Evolutionary conservation across 2,329 filamentous ascomycete genomes (phyloP), one percentile per base, ranked within the genome.

Genomic region (Aspergillus puulaauensis): DNA sequence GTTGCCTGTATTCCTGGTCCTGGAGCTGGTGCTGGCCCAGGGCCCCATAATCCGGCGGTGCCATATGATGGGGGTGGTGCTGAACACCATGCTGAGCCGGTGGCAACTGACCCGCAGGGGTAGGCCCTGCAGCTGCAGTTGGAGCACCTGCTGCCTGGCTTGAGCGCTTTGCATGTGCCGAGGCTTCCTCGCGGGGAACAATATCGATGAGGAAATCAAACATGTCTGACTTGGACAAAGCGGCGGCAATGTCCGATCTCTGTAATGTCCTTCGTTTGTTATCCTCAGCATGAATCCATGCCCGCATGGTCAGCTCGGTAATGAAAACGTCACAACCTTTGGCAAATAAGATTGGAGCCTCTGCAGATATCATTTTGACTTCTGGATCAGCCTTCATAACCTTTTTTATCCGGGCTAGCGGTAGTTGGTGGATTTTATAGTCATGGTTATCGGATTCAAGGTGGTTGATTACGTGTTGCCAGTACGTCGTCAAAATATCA

Each of bases 251-350:
- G 71, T 99, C 95, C 57, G 91, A 96, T 51, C 95, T 87, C 77
- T 99, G 95, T 41, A 99, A 81, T 1, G 95, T 99, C 44, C 95
- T 88, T 31, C 95, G 86, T 82, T 99, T 99, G 80, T 99, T 99
- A 77, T 99, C 95, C 73, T 99, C 95, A 15, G 95, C 95, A 69
- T 99, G 95, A 63, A 99, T 99, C 95, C 95, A 99, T 47, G 95
- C 95, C 63, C 95, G 91, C 95, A 99, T 99, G 7, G 95, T 99
- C 60, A 99, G 82, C 77, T 99, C 95, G 1, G 93, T 97, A 71
- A 99, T 99, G 79, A 99, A 99, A 71, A 98, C 97, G 72, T 99
- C 95, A 76, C 95, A 98, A 39, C 93, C 95, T 77, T 99, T 99
- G 52, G 95, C 95, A 70, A 99, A 99, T 14, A 99, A 82, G 66